Base-by-base conservation (phyloP, 176 grass and related monocot species). In the Neostapfia colusana region DNA sequence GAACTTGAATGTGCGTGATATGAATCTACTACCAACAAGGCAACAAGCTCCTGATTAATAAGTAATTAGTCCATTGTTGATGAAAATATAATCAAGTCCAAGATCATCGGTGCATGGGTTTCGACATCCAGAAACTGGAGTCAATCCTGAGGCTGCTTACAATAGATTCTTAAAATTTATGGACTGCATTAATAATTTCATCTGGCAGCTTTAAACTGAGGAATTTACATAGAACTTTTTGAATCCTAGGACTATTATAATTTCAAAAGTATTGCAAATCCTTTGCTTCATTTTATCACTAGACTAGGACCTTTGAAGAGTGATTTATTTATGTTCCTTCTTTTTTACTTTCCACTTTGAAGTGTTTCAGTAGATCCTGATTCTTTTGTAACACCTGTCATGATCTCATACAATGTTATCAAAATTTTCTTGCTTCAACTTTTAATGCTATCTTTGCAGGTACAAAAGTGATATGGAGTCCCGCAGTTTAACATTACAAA, bases 381-480 rank as follows among this genome's bases (percentile, higher is more conserved):
- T 67, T 20, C 8, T 60, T 9, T 76, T 36, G 55, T 20, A 50
- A 41, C 49, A 69, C 43, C 14, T 78, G 31, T 12, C 40, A 49
- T 58, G 49, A 2, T 54, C 6, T 54, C 6, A 8, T 72, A 49
- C 9, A 49, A 4, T 82, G 67, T 57, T 73, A 7, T 56, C 14
- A 31, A 73, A 62, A 53, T 28, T 51, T 37, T 62, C 26, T 53
- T 83, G 59, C 15, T 80, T 70, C 5, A 72, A 79, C 50, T 39
- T 91, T 78, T 69, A 54, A 64, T 85, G 20, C 23, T 46, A 45
- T 70, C 41, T 63, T 60, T 83, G 73, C 76, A 97, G 94, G 82
- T 97, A 97, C 65, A 93, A 88, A 82, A 79, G 88, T 49, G 89
- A 97, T 79, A 77, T 48, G 10, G 84, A 91, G 25, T 84, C 79